phyloP scores from a whole-genome alignment of 257 asterid genomes.

The Solanum sitiens region DNA sequence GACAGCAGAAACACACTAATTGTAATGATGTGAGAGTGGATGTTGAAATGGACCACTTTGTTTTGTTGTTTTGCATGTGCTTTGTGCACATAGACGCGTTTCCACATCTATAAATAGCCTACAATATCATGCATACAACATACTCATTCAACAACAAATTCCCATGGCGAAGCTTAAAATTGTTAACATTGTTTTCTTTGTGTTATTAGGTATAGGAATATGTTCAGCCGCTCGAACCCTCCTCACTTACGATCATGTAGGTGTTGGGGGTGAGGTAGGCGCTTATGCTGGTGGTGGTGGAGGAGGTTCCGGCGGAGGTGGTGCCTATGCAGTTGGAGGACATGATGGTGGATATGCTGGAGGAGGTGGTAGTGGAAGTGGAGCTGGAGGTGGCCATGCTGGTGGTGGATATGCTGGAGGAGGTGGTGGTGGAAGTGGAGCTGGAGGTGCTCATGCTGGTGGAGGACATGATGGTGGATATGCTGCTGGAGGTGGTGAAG shows the following conservation, averaged over 20 bases:
- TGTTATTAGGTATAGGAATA: constrained; percentile 11
- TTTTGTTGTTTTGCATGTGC: not conserved
- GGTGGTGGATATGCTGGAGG: not conserved
- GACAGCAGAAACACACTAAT: constrained; percentile 6
- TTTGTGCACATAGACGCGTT: not conserved
- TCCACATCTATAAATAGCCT: constrained; percentile 10
- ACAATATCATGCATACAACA: not conserved
- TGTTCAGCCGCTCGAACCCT: constrained; percentile 19
- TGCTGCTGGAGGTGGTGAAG: not conserved
- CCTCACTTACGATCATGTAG: not conserved
- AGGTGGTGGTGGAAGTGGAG: constrained; percentile 4
- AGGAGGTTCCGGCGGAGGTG: not conserved
- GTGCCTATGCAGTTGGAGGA: constrained; percentile 2
- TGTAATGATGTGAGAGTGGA: not conserved
- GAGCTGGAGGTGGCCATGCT: constrained; percentile 13
- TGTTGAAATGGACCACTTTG: not conserved
- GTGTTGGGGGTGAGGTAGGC: not conserved
- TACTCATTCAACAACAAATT: not conserved
- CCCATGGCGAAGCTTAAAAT: constrained; percentile 14
- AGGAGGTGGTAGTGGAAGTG: constrained; percentile 6
- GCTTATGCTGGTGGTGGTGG: constrained; percentile 10
- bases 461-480: not conserved
- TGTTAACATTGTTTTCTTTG: constrained; percentile 3
- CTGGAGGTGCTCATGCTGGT: constrained; percentile 14
- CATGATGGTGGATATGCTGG: not conserved